phyloP scores from a whole-genome alignment of 2,329 filamentous ascomycete species.

The Cercospora zeina region DNA sequence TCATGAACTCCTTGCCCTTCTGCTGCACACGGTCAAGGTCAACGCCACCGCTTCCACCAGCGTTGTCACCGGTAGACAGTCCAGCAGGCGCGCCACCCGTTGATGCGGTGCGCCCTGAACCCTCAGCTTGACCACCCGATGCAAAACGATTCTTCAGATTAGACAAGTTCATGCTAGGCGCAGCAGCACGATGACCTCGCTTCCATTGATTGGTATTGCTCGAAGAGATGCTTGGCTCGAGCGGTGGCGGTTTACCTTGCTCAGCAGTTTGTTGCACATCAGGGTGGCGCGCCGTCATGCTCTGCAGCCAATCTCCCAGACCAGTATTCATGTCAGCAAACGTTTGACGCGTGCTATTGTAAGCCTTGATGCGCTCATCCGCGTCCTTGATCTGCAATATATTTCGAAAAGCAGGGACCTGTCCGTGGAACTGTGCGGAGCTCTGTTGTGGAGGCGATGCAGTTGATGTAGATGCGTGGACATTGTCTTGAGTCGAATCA shows the following conservation, averaged over 20 bases:
- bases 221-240: constrained; percentile 22
- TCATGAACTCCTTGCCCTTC: constrained; percentile 85
- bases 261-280: constrained; percentile 49
- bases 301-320: constrained; percentile 61
- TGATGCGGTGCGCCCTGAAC: constrained; percentile 15
- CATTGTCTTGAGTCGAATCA: constrained; percentile 18
- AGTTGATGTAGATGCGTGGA: constrained; percentile 17
- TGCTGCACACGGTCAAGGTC: constrained; percentile 44
- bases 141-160: constrained; percentile 21
- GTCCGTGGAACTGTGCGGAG: constrained; percentile 29
- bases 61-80: constrained; percentile 32
- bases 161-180: constrained; percentile 15
- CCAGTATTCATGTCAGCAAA: constrained; percentile 75
- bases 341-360: constrained; percentile 68
- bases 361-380: constrained; percentile 70
- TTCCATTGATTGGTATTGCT: constrained; percentile 20
- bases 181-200: constrained; percentile 19
- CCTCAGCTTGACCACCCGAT: constrained; percentile 16
- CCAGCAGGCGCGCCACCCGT: constrained; percentile 26
- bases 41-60: constrained; percentile 22
- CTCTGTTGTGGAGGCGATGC: constrained; percentile 17
- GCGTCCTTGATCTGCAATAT: constrained; percentile 69
- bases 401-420: constrained; percentile 67
- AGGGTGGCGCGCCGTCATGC: constrained; percentile 53
- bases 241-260: constrained; percentile 23